phyloP scores from a whole-genome alignment of 2,329 filamentous ascomycete genomes.

The Venturiaceae sp. region DNA sequence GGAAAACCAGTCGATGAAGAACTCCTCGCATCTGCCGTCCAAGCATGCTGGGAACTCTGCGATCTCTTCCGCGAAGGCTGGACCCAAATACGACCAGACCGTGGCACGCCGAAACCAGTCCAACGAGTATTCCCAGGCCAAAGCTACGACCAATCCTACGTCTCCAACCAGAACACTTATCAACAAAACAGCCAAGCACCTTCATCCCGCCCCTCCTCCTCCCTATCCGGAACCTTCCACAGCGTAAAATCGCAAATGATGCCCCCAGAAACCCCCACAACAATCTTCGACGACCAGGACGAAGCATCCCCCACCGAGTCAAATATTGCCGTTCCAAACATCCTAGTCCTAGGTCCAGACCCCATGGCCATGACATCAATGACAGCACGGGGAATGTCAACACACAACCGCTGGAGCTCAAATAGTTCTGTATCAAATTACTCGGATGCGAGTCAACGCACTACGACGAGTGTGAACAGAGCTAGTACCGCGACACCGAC shows the following conservation, averaged over 20 bases:
- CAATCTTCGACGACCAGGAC: slow-evolving; percentile 77
- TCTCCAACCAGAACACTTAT: slow-evolving; percentile 1
- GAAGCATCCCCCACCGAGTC: slow-evolving; percentile 64
- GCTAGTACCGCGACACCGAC: slow-evolving; percentile 1
- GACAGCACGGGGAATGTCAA: slow-evolving; percentile 9
- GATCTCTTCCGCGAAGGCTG: slow-evolving; percentile 89
- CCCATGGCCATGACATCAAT: slow-evolving; percentile 19
- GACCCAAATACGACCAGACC: slow-evolving; percentile 78
- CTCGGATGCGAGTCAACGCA: slow-evolving; percentile 45
- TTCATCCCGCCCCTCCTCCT: slow-evolving; percentile 15
- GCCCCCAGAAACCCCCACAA: slow-evolving; percentile 79
- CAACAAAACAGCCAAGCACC: background rate
- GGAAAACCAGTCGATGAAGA: slow-evolving; percentile 69
- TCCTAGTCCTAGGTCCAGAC: slow-evolving; percentile 71
- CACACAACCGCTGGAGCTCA: slow-evolving; percentile 71
- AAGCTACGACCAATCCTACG: slow-evolving; percentile 11
- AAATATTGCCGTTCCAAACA: slow-evolving; percentile 66
- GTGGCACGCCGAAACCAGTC: slow-evolving; percentile 73
- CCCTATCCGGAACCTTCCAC: slow-evolving; percentile 32
- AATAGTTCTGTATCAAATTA: slow-evolving; percentile 63
- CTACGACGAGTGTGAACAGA: slow-evolving; percentile 33
- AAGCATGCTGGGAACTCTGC: slow-evolving; percentile 90
- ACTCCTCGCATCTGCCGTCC: slow-evolving; percentile 74
- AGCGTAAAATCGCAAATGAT: slow-evolving; percentile 32
- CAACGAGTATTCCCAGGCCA: slow-evolving; percentile 59